These are phyloP conservation scores for Botrytis paeoniae DNA, from an alignment of 2,329 filamentous ascomycete species.

Conservation along the genomic window DNA sequence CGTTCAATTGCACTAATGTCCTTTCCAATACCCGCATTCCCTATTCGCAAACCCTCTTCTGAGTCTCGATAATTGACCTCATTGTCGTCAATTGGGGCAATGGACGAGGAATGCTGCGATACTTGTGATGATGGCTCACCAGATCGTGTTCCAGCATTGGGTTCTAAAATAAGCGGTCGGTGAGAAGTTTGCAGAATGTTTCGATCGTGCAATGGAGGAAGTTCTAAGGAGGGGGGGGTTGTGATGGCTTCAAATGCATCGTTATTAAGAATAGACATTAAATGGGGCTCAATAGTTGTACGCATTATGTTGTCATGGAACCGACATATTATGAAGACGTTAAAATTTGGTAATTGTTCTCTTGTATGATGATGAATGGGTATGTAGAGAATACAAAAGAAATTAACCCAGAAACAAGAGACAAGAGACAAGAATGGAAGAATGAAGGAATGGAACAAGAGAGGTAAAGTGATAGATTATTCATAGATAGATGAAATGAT, in stretches of 20 bases:
- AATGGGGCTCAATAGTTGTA: slow-evolving; percentile 60
- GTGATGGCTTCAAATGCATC: slow-evolving; percentile 40
- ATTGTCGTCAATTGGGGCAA: slow-evolving; percentile 27
- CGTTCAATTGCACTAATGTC: slow-evolving; percentile 20
- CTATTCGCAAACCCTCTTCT: slow-evolving; percentile 19
- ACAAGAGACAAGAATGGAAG: background rate
- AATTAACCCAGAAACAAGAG: background rate
- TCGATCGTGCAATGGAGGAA: slow-evolving; percentile 52
- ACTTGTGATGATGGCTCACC: slow-evolving; percentile 27
- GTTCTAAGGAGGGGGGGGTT: slow-evolving; percentile 45
- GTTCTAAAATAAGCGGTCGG: slow-evolving; percentile 49
- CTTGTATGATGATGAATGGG: background rate
- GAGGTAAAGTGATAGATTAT: background rate
- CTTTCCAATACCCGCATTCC: background rate
- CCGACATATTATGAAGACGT: slow-evolving; percentile 8
- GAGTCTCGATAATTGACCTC: slow-evolving; percentile 34
- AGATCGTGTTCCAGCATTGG: slow-evolving; percentile 42
- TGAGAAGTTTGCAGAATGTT: slow-evolving; percentile 46
- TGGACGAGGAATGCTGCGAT: slow-evolving; percentile 25
- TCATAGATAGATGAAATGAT: background rate
- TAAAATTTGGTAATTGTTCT: background rate
- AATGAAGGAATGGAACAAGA: background rate
- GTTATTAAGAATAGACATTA: slow-evolving; percentile 63
- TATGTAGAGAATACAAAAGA: background rate
- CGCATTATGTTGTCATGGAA: slow-evolving; percentile 29